Conservation (phyloP, 768 basidiomycete genomes). For the Erythrobasidium yunnanense region DNA sequence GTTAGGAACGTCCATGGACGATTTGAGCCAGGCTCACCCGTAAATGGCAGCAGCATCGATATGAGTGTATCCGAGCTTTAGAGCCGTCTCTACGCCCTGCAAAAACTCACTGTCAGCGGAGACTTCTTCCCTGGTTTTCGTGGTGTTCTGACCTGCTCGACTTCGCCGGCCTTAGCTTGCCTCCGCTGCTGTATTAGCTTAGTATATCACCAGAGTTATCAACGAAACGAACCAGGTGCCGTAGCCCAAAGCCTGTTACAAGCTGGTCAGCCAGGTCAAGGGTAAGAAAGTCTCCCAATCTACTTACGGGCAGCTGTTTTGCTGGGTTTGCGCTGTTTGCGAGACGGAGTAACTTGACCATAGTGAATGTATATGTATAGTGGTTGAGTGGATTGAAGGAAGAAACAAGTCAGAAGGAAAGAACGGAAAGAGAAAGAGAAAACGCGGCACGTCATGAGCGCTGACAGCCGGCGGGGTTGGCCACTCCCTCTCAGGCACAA, state of each 20-base stretch:
- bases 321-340: neutral
- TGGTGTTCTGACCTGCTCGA: neutral
- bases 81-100: slow-evolving; percentile 13
- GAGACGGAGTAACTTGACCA: neutral
- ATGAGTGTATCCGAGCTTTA: slow-evolving; percentile 21
- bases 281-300: neutral
- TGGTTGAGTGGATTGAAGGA: neutral
- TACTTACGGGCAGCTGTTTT: too few relatives aligned
- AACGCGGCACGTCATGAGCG: too few relatives aligned
- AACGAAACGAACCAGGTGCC: too few relatives aligned
- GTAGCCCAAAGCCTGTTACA: too few relatives aligned
- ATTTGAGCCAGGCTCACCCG: too few relatives aligned
- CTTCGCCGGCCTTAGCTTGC: slow-evolving; percentile 20
- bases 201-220: too few relatives aligned
- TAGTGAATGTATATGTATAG: neutral
- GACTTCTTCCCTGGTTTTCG: too few relatives aligned
- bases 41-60: slow-evolving; percentile 28
- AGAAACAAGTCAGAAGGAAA: neutral
- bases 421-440: neutral
- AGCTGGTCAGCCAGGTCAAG: too few relatives aligned
- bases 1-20: too few relatives aligned
- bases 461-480: too few relatives aligned
- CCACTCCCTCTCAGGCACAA: too few relatives aligned
- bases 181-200: too few relatives aligned
- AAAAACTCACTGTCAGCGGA: neutral